phyloP scores from a whole-genome alignment of 805 yeast species.

The Debaryomyces hansenii region DNA sequence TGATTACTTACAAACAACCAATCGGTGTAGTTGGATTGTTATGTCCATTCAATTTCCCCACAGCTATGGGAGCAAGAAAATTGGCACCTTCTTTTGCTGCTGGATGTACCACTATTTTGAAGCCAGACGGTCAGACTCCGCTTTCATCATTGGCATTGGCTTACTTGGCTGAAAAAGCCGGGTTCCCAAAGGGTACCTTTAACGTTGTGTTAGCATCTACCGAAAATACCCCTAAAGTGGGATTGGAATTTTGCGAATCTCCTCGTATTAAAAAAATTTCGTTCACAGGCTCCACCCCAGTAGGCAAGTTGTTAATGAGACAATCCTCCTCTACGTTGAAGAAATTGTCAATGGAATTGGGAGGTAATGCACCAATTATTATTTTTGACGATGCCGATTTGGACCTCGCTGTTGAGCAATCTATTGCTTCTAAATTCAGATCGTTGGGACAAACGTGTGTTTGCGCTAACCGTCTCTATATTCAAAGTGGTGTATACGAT shows the following conservation, averaged over 20 bases:
- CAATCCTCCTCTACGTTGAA: slow-evolving; percentile 64
- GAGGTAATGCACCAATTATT: slow-evolving; percentile 80
- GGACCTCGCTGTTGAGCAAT: slow-evolving; percentile 64
- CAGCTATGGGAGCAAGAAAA: slow-evolving; percentile 66
- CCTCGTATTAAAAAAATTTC: slow-evolving; percentile 63
- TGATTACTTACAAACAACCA: slow-evolving; percentile 56
- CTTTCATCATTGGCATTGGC: slow-evolving; percentile 59
- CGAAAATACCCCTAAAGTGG: slow-evolving; percentile 52
- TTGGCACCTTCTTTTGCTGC: slow-evolving; percentile 67
- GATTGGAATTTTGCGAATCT: slow-evolving; percentile 53
- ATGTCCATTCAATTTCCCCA: slow-evolving; percentile 70
- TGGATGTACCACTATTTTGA: slow-evolving; percentile 60
- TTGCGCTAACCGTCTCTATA: slow-evolving; percentile 70
- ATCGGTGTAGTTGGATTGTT: slow-evolving; percentile 65
- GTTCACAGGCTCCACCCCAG: slow-evolving; percentile 76
- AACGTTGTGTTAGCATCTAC: slow-evolving; percentile 50
- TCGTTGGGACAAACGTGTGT: slow-evolving; percentile 83
- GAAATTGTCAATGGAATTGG: slow-evolving; percentile 71
- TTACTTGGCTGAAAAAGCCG: slow-evolving; percentile 55
- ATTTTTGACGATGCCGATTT: slow-evolving; percentile 74
- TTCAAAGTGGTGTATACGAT: slow-evolving; percentile 66
- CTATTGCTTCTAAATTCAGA: slow-evolving; percentile 67
- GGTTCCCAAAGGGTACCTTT: slow-evolving; percentile 58
- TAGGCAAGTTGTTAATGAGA: slow-evolving; percentile 65
- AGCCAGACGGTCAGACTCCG: slow-evolving; percentile 65